Evolutionary conservation across 192 early-diverging fungal genomes (phyloP), one percentile per base, ranked within the genome.

Genomic region (Coemansia sp.): DNA sequence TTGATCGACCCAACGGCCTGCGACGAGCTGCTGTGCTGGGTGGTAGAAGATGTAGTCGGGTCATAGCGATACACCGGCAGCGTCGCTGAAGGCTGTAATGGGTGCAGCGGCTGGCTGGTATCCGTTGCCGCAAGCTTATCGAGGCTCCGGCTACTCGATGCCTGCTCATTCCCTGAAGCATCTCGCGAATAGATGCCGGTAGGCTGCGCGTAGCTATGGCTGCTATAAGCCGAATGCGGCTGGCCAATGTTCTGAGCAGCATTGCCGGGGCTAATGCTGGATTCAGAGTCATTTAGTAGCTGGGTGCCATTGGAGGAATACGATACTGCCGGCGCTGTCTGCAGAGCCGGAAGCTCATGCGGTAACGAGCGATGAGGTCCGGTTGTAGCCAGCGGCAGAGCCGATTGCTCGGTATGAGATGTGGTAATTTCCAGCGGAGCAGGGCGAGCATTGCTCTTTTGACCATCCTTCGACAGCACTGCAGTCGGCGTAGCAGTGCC

Each of bases 291-390:
- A 45, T 76, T 76, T 5, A 76, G 62, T 30, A 76, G 53, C 62
- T 76, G 72, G 18, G 66, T 76, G 11, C 72, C 72, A 23, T 76
- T 76, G n/a, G 72, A 66, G 15, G 72, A 76, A 43, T 76, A 76
- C 20, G 72, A 76, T 12, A 55, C 49, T 7, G 72, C 66, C 37
- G 72, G 72, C 5, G 66, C 72, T 3, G 72, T 64, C 28, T 64
- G 61, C 7, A 66, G 72, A 2, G 47, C 28, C 14, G 34, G 31
- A 14, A 49, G 32, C 26, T 52, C 53, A 8, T 16, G 44, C 11
- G 43, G 9, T 2, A 41, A 26, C 5, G 60, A 15, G 20, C 21
- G 41, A 36, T 20, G n/a, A 9, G 45, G 28, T 41, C 48, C 14
- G 30, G 48, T 36, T 11, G 45, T 23, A 21, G 30, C 23, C 21